These are phyloP conservation scores for Nakaseomyces kungkrabaensis DNA, from an alignment of 1,139 yeast species.

Conservation along the genomic window DNA sequence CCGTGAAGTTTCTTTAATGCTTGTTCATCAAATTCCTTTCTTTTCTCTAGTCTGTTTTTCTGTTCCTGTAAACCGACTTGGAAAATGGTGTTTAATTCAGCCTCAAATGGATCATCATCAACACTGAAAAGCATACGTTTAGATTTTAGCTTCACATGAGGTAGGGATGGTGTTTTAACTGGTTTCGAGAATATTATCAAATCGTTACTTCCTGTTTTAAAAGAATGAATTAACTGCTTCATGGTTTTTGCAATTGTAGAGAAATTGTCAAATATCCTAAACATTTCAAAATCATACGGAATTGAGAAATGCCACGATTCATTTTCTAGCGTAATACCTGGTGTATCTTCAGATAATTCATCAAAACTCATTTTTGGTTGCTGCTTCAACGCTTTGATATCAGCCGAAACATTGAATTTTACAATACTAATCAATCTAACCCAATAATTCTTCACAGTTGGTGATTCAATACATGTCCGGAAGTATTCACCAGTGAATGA, in stretches of 20 bases:
- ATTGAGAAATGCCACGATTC: conserved; percentile 32
- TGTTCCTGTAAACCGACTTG: conserved; percentile 73
- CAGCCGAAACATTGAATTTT: conserved; percentile 27
- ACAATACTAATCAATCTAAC: conserved; percentile 38
- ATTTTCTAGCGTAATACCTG: conserved; percentile 32
- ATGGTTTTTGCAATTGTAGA: conserved; percentile 45
- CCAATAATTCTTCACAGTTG: conserved; percentile 41
- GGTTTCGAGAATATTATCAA: conserved; percentile 32
- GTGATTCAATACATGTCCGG: conserved; percentile 47
- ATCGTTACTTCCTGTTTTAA: conserved; percentile 34
- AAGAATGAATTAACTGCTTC: conserved; percentile 43
- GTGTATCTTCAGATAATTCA: conserved; percentile 35
- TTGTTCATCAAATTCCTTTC: conserved; percentile 40
- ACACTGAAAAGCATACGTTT: conserved; percentile 39
- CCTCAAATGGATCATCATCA: conserved; percentile 87
- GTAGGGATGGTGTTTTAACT: conserved; percentile 36
- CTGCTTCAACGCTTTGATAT: conserved; percentile 23
- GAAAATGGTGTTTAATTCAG: conserved; percentile 62
- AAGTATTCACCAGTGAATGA: conserved; percentile 30
- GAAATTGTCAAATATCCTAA: conserved; percentile 51
- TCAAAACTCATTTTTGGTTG: conserved; percentile 26
- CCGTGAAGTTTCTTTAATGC: conserved; percentile 17
- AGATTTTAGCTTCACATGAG: conserved; percentile 40
- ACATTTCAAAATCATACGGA: conserved; percentile 46
- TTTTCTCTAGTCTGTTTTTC: conserved; percentile 49